These are phyloP conservation scores for Wickerhamomyces bovis DNA, from an alignment of 805 yeast genomes.

Conservation along the genomic window DNA sequence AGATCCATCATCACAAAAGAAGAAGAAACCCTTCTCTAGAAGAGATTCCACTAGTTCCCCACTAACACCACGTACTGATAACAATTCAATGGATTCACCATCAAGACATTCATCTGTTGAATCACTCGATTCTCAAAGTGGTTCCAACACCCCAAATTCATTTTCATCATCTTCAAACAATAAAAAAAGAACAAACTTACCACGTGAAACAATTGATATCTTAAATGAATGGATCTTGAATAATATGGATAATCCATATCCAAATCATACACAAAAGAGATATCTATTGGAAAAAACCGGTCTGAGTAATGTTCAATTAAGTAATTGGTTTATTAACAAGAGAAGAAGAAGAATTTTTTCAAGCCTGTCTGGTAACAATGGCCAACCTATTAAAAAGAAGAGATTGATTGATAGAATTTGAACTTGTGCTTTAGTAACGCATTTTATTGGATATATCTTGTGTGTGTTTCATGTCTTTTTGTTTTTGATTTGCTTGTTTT, in stretches of 20 bases:
- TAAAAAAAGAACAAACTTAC: constrained; percentile 63
- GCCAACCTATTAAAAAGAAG: constrained; percentile 27
- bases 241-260: constrained; percentile 78
- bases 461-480: not conserved
- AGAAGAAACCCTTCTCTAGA: not conserved
- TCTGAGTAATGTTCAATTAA: constrained; percentile 70
- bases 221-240: constrained; percentile 68
- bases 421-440: not conserved
- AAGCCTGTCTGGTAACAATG: constrained; percentile 25
- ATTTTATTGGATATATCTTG: not conserved
- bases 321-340: constrained; percentile 87
- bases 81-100: not conserved
- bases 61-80: constrained; percentile 2
- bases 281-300: constrained; percentile 68
- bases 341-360: constrained; percentile 60
- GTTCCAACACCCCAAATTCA: constrained; percentile 5
- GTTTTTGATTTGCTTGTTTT: not conserved
- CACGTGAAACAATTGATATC: constrained; percentile 69
- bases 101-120: constrained; percentile 16
- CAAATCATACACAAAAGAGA: constrained; percentile 72
- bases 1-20: not conserved
- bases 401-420: constrained; percentile 23
- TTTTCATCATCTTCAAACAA: constrained; percentile 2
- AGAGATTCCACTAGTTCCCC: not conserved
- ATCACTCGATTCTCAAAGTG: constrained; percentile 11